Evolutionary conservation across 306 rosid species (phyloP).

Genomic region (Dalbergia cochinchinensis): DNA sequence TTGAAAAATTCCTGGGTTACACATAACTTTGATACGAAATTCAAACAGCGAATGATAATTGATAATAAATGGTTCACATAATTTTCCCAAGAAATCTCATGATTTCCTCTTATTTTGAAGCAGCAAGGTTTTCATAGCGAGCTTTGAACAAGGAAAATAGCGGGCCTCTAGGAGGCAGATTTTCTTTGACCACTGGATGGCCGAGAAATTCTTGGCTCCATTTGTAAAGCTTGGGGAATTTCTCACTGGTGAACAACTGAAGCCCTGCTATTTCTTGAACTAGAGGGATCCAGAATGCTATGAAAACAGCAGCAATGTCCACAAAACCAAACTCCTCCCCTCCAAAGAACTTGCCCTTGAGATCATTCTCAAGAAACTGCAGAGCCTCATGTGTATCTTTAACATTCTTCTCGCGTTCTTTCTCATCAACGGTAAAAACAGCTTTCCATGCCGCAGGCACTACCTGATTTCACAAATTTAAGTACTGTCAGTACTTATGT

Average conservation of each 20-base stretch:
- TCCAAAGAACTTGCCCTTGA: conserved; percentile 58
- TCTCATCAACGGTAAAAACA: neutral
- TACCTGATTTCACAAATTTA: neutral
- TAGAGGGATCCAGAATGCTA: conserved; percentile 50
- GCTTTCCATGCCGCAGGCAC: conserved; percentile 16
- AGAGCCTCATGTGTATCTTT: conserved; percentile 46
- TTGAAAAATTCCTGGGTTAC: too few species aligned
- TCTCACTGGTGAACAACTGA: conserved; percentile 44
- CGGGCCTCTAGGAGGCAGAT: conserved; percentile 45
- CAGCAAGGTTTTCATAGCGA: neutral
- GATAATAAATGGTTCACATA: too few species aligned
- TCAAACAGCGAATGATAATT: too few species aligned
- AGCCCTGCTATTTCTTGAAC: conserved; percentile 48
- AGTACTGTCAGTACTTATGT: neutral
- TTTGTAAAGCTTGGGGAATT: conserved; percentile 46
- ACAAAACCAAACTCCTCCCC: conserved; percentile 55
- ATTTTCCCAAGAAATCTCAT: too few species aligned
- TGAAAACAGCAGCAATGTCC: conserved; percentile 50
- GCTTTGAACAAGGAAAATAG: conserved; percentile 27
- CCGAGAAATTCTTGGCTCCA: conserved; percentile 51
- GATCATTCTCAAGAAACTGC: conserved; percentile 55
- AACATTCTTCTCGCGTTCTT: conserved; percentile 45
- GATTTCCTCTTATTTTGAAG: conserved; percentile 2
- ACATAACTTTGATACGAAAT: too few species aligned
- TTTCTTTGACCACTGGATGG: conserved; percentile 39